Base-by-base conservation (phyloP, 257 asterid species). In the Lithospermum erythrorhizon region DNA sequence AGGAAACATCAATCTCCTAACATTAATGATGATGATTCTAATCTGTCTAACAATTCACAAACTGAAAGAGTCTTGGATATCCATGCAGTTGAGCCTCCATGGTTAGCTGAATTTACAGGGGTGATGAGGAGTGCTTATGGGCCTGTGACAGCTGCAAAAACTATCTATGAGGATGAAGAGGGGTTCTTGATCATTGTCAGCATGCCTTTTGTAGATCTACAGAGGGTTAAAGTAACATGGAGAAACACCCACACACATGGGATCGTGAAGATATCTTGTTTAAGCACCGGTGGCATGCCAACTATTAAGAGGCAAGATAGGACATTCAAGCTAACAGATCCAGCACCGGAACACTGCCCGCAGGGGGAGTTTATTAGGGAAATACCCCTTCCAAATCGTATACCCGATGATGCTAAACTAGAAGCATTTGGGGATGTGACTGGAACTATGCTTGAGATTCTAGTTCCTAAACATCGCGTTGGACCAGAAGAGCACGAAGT, bases 401-500 rank as follows among this genome's bases (percentile, higher is more conserved):
- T 78, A 3, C 83, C 81, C 0, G 83, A 75, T 65, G 83, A 78
- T 10, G 83, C 83, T 35, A 75, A 75, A 64, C 61, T 78, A 58
- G 83, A 78, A 69, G 83, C 83, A 54, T 75, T 56, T 49, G 76
- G 78, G 45, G 83, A 78, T 58, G 64, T 69, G 23, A 74, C 81
- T 0, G 83, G 81, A 21, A 78, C 83, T 6, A 72, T 78, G 78
- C 83, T 78, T 11, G 83, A 78, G 68, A 78, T 78, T 48, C 76
- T 72, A 37, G 80, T 78, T 8, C 81, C 83, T 16, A 78, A 78
- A 69, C 83, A 75, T 54, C 83, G 74, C 15, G 68, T 65, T 20
- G 83, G 78, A 69, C 81, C 81, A 17, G 83, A 78, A 61, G 81
- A 75, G 61, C 83, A 75, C 8, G 81, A 78, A 59, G 83, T 78